Evolutionary conservation across 306 rosid species (phyloP).

Genomic region (Coriaria nepalensis): DNA sequence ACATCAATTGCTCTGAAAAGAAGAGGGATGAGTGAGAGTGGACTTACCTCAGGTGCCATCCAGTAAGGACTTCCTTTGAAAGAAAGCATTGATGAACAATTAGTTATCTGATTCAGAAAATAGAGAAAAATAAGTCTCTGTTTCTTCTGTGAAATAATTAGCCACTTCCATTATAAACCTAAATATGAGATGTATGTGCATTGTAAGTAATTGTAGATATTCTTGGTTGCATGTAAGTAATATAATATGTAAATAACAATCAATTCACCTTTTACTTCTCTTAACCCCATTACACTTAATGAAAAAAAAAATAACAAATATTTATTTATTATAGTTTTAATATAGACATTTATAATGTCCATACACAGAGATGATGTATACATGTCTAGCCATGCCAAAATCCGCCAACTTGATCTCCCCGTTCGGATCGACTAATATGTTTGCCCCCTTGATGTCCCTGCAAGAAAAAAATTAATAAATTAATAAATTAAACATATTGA

Average conservation of each 20-base stretch:
- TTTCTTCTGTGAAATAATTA: background rate
- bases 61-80: slow-evolving; percentile 99
- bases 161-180: too few relatives aligned
- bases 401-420: slow-evolving; percentile 96
- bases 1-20: background rate
- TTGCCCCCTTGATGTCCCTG: slow-evolving; percentile 99
- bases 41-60: slow-evolving; percentile 99
- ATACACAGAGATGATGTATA: slow-evolving; percentile 22
- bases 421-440: slow-evolving; percentile 88
- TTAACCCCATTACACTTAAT: too few relatives aligned
- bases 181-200: too few relatives aligned
- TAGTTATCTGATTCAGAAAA: slow-evolving; percentile 48
- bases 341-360: slow-evolving; percentile 16
- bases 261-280: too few relatives aligned
- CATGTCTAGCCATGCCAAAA: slow-evolving; percentile 98
- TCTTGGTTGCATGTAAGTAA: too few relatives aligned
- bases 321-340: too few relatives aligned
- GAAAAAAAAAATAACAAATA: too few relatives aligned
- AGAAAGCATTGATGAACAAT: slow-evolving; percentile 74
- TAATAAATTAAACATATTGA: too few relatives aligned
- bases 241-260: too few relatives aligned
- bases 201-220: too few relatives aligned
- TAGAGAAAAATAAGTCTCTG: background rate
- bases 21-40: background rate
- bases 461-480: slow-evolving; percentile 16